Evolutionary conservation across 345 rosid species (phyloP), one percentile per base, ranked within the genome.

Genomic region (Microcos paniculata): DNA sequence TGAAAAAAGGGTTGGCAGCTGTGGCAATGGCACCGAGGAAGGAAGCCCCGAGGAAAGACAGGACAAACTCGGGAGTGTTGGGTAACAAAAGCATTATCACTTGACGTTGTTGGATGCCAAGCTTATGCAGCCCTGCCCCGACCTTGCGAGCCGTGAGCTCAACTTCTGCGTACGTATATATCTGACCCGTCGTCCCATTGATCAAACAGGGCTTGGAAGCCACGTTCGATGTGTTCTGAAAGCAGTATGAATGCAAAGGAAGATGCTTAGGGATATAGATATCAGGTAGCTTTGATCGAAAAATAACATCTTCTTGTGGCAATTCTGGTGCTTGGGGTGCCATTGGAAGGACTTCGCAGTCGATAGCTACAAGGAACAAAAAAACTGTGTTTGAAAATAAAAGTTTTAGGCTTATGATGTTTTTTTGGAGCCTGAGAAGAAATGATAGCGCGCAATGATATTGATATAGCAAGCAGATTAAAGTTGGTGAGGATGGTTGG

Each of bases 1-100:
- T 91, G 84, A 70, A 91, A 49, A 95, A 93, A 0, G 98, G 97
- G 70, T 95, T 95, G 4, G 98, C 99, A 10, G 94, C 85, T 1
- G 99, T 93, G 72, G 77, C 77, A 21, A 62, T 76, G 30, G 98
- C 96, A 4, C 99, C 99, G 7, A 59, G 81, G 76, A 62, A 84
- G 0, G 99, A 93, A 0, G 94, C 94, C 8, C 91, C 99, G 6
- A 95, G 84, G 78, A 95, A 95, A 0, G 97, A 78, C 56, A 90
- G 73, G 8, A 93, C 93, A 79, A 91, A 95, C 19, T 95, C 97
- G 0, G 92, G 90, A 0, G 82, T 82, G 69, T 95, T 93, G 0
- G 86, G 88, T 56, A 96, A 88, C 33, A 91, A 76, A 62, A 93
- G 81, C 99, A 96, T 90, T 12, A 95, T 85, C 49, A 90, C 98